Conservation (phyloP, 306 rosid genomes). For the Elaeagnus macrophylla region DNA sequence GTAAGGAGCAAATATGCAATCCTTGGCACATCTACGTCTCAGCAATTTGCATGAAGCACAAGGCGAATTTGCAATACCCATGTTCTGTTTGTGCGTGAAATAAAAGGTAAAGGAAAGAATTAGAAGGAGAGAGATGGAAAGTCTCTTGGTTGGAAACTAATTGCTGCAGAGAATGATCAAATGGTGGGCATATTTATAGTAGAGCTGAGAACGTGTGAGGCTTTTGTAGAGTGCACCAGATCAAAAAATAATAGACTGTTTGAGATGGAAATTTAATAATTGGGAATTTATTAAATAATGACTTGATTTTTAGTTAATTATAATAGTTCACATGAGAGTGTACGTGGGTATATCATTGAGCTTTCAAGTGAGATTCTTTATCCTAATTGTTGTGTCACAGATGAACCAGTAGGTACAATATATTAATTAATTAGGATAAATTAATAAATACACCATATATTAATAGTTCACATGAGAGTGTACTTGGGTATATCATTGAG, state of each 20-base stretch:
- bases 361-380: slow-evolving; percentile 16
- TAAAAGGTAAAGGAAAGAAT: not conserved
- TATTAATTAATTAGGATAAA: too few relatives aligned
- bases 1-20: slow-evolving; percentile 85
- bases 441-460: too few relatives aligned
- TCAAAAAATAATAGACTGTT: too few relatives aligned
- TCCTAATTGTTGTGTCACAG: too few relatives aligned
- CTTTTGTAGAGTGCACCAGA: too few relatives aligned
- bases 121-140: not conserved
- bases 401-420: too few relatives aligned
- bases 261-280: too few relatives aligned
- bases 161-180: too few relatives aligned
- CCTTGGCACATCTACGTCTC: slow-evolving; percentile 69
- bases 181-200: too few relatives aligned
- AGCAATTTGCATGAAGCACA: slow-evolving; percentile 95
- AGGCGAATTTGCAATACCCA: slow-evolving; percentile 57
- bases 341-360: slow-evolving; percentile 6
- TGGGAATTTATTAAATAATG: not conserved
- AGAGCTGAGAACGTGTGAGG: too few relatives aligned
- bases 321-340: slow-evolving; percentile 16
- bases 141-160: too few relatives aligned
- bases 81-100: not conserved
- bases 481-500: too few relatives aligned
- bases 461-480: slow-evolving; percentile 7
- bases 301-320: not conserved